Evolutionary conservation across 257 asterid genomes (phyloP).

Genomic region (Solanum chilense): DNA sequence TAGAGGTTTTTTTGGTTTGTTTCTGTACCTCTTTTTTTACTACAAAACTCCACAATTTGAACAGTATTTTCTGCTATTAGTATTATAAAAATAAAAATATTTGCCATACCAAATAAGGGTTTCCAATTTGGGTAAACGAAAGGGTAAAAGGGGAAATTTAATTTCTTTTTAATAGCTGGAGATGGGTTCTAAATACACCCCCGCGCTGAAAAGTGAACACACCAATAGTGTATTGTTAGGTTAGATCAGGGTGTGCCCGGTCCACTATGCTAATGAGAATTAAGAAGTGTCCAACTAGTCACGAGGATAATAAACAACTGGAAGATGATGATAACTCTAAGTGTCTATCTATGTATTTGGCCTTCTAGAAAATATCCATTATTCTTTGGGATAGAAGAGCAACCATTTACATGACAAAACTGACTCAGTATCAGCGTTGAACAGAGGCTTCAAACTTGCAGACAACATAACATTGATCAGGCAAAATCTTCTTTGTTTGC

Average conservation of each 20-base stretch:
- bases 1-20: neutral
- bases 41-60: neutral
- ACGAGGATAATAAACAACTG: neutral
- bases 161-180: neutral
- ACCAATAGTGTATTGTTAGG: neutral
- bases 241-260: neutral
- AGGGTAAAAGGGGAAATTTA: neutral
- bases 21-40: neutral
- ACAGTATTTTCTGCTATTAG: neutral
- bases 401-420: neutral
- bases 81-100: no score
- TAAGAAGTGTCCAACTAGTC: neutral
- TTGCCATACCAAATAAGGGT: neutral
- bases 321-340: neutral
- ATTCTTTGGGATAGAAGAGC: neutral
- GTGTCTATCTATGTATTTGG: neutral
- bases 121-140: neutral
- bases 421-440: neutral
- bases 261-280: neutral
- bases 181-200: neutral
- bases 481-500: neutral
- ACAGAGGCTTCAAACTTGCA: neutral
- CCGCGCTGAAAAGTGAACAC: neutral
- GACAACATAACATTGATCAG: neutral
- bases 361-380: neutral